phyloP scores from a whole-genome alignment of 768 basidiomycete genomes.

The Termitomyces sp. region DNA sequence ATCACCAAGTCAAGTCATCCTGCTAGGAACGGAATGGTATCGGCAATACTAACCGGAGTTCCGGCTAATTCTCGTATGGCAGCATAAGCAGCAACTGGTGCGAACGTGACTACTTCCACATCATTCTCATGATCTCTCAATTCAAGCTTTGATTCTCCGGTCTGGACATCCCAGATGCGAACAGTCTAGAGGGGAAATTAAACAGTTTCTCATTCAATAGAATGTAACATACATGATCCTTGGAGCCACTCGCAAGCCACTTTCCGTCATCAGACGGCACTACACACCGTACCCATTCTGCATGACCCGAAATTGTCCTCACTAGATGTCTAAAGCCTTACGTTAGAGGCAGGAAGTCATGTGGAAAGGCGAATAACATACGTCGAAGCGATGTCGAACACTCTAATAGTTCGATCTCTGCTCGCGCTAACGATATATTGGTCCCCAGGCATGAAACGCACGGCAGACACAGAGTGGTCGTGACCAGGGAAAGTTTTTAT shows the following conservation, averaged over 20 bases:
- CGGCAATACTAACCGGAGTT: conserved; percentile 43
- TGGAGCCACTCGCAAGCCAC: conserved; percentile 74
- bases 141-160: conserved; percentile 75
- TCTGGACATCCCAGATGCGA: conserved; percentile 66
- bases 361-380: conserved; percentile 29
- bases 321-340: conserved; percentile 54
- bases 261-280: conserved; percentile 67
- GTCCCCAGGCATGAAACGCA: conserved; percentile 81
- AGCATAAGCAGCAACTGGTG: conserved; percentile 67
- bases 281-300: conserved; percentile 79
- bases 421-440: conserved; percentile 82
- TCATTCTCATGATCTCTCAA: conserved; percentile 86
- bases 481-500: conserved; percentile 83
- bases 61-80: conserved; percentile 76
- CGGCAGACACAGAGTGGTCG: conserved; percentile 86
- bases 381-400: conserved; percentile 87
- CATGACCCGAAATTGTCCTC: conserved; percentile 70
- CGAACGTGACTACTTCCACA: conserved; percentile 78
- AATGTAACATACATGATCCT: conserved; percentile 65
- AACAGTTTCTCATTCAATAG: not conserved
- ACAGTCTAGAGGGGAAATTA: conserved; percentile 49
- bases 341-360: not conserved
- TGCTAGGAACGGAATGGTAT: conserved; percentile 2
- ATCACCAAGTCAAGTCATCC: conserved; percentile 1
- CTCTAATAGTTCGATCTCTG: conserved; percentile 77